These are phyloP conservation scores for Dalbergia cochinchinensis DNA, from an alignment of 306 rosid species.

Conservation along the genomic window DNA sequence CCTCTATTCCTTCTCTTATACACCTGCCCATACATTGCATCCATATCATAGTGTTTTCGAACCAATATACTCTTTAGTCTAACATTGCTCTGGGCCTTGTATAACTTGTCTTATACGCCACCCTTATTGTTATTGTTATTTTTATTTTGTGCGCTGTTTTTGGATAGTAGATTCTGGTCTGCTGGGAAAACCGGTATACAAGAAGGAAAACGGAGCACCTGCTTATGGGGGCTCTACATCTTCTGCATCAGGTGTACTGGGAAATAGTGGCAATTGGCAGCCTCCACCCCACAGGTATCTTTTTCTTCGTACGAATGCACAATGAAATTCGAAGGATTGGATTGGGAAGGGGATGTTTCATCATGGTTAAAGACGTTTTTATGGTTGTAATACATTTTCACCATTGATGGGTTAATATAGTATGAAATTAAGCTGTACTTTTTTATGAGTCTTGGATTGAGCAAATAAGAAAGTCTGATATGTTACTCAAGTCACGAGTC, in stretches of 20 bases:
- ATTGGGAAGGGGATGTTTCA: not conserved
- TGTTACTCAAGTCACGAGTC: too few species aligned
- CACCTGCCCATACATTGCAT: too few species aligned
- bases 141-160: not conserved
- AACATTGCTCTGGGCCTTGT: conserved; percentile 17
- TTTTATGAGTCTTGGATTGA: too few species aligned
- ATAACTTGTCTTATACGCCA: not conserved
- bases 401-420: conserved; percentile 3
- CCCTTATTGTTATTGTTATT: not conserved
- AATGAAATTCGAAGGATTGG: not conserved
- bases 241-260: conserved; percentile 50
- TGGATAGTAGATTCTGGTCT: conserved; percentile 62
- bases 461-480: too few species aligned
- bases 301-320: not conserved
- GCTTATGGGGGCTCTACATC: conserved; percentile 61
- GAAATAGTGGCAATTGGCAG: conserved; percentile 53
- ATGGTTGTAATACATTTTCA: too few species aligned
- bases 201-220: conserved; percentile 75
- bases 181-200: conserved; percentile 69
- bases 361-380: too few species aligned
- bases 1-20: too few species aligned
- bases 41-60: too few species aligned
- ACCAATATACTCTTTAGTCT: not conserved
- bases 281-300: conserved; percentile 66
- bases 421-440: not conserved